Percentiles rank a stretch among this genome's conserved stretches.
phyloP scores from a whole-genome alignment of 2,329 filamentous ascomycete species.

The Arthrobotrys entomopaga region DNA sequence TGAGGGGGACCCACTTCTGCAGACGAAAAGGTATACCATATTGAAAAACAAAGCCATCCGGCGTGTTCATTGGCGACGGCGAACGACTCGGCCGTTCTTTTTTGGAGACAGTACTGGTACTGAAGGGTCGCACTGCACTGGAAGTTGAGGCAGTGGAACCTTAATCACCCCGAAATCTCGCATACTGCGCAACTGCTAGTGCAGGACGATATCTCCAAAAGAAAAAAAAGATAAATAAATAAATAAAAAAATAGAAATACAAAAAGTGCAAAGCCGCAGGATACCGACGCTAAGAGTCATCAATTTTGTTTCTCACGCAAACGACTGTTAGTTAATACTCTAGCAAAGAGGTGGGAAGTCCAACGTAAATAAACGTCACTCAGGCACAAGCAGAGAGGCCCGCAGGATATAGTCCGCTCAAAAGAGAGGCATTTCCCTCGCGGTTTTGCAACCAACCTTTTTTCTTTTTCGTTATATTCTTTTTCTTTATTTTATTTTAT shows the following conservation, averaged over 20 bases:
- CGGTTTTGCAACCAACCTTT: conserved; percentile 10
- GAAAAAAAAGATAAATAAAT: too few relatives aligned
- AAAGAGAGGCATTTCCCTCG: conserved; percentile 47
- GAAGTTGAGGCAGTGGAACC: conserved; percentile 51
- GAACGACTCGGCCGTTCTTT: conserved; percentile 4
- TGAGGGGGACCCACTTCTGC: conserved; percentile 17
- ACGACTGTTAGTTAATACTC: neutral
- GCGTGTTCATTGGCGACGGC: conserved; percentile 36
- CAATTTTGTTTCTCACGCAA: conserved; percentile 8
- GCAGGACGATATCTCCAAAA: neutral
- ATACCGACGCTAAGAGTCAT: conserved; percentile 34
- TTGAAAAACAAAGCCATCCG: conserved; percentile 41
- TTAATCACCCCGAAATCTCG: conserved; percentile 55
- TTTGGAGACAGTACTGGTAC: conserved; percentile 16
- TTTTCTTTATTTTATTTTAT: conserved; percentile 17
- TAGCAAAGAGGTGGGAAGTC: neutral
- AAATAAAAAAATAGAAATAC: conserved; percentile 12
- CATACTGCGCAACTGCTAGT: conserved; percentile 24
- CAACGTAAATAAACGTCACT: conserved; percentile 54
- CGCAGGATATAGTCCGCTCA: conserved; percentile 26
- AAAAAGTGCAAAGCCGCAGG: conserved; percentile 27
- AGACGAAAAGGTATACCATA: conserved; percentile 21
- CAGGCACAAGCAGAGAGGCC: neutral
- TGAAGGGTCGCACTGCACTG: conserved; percentile 45
- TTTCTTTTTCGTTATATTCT: conserved; percentile 20